Conservation (phyloP, 116 monocot genomes). For the Iris pallida region DNA sequence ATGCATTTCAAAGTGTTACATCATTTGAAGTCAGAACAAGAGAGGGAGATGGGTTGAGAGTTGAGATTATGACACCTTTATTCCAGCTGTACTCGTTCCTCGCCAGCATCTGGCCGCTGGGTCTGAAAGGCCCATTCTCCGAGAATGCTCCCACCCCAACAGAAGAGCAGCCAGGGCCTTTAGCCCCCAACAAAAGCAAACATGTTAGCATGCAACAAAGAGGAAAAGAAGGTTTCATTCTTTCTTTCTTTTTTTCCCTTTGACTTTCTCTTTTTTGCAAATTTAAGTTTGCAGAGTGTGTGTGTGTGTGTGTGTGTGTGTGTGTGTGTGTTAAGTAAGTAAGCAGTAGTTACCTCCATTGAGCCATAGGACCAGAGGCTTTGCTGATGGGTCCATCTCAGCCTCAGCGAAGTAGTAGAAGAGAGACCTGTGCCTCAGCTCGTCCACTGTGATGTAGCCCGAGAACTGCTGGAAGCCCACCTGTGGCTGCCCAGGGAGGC, state of each 20-base stretch:
- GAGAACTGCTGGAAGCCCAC: conserved; percentile 81
- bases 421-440: conserved; percentile 46
- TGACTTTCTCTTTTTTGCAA: neutral
- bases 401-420: conserved; percentile 98
- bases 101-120: conserved; percentile 59
- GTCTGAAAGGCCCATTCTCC: conserved; percentile 97
- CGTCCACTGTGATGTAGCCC: conserved; percentile 81
- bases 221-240: neutral
- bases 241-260: conserved; percentile 3
- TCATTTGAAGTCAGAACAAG: too few species aligned
- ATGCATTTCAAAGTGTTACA: neutral
- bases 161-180: conserved; percentile 97
- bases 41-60: too few species aligned
- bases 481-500: conserved; percentile 85
- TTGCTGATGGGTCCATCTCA: conserved; percentile 61
- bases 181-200: conserved; percentile 1
- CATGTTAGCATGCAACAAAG: conserved; percentile 3
- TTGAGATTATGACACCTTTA: conserved; percentile 48
- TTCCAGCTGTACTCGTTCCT: conserved; percentile 97
- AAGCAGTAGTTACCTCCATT: conserved; percentile 73
- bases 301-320: too few species aligned
- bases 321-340: too few species aligned
- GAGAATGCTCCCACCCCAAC: conserved; percentile 98
- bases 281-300: too few species aligned
- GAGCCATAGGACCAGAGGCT: conserved; percentile 92